Conservation (phyloP, 2,329 filamentous ascomycete species). For the Xylaria sp. region DNA sequence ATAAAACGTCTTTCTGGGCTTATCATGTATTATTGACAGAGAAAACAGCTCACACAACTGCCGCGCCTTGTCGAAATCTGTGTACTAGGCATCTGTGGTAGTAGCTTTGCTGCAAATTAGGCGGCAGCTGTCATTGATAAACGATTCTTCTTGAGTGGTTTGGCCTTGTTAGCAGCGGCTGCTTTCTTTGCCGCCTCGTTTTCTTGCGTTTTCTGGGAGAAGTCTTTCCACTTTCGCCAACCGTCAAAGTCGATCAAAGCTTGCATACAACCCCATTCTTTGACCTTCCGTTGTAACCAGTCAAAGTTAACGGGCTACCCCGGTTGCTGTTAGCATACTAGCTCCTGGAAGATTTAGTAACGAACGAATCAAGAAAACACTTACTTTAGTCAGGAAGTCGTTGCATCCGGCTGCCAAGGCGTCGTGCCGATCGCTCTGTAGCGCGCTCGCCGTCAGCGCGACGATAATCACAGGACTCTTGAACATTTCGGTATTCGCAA, state of each 20-base stretch:
- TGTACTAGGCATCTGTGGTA: neutral
- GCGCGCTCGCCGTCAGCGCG: constrained; percentile 89
- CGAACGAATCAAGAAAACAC: constrained; percentile 40
- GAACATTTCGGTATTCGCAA: constrained; percentile 77
- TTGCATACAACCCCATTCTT: constrained; percentile 99
- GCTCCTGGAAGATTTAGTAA: neutral
- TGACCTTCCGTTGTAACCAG: constrained; percentile 97
- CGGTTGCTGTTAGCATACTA: constrained; percentile 21
- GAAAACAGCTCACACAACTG: neutral
- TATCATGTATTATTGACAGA: neutral
- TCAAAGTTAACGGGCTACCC: constrained; percentile 92
- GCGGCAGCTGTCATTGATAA: constrained; percentile 52
- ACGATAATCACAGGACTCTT: constrained; percentile 99
- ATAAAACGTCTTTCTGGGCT: neutral
- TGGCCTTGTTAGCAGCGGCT: constrained; percentile 50
- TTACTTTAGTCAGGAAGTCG: constrained; percentile 96
- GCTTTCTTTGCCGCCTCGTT: constrained; percentile 58
- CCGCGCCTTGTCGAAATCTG: neutral
- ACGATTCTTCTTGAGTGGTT: constrained; percentile 58
- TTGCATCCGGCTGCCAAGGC: constrained; percentile 96
- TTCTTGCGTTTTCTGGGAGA: constrained; percentile 62
- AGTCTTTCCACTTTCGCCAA: constrained; percentile 97
- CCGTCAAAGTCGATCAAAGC: constrained; percentile 98
- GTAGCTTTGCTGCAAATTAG: neutral
- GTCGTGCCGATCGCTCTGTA: constrained; percentile 95